These are phyloP conservation scores for Actinidia chinensis DNA, from an alignment of 179 eudicot species.

Conservation along the genomic window DNA sequence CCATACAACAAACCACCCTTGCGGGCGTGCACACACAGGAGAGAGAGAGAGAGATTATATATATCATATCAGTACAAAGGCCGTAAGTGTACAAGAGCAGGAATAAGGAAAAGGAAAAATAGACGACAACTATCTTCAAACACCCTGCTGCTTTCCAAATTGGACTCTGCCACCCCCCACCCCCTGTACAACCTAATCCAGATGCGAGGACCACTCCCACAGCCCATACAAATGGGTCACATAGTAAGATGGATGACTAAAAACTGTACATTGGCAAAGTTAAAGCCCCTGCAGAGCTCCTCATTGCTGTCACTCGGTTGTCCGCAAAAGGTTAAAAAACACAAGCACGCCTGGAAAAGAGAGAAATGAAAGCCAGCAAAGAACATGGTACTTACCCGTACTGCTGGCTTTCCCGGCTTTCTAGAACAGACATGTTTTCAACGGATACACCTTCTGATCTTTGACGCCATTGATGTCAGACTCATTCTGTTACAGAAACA, in stretches of 20 bases:
- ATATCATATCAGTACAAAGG: neutral
- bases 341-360: slow-evolving; percentile 30
- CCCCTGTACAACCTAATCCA: neutral
- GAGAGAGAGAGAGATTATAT: neutral
- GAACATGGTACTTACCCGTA: slow-evolving; percentile 40
- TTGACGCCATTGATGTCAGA: slow-evolving; percentile 34
- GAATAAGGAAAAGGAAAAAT: neutral
- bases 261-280: slow-evolving; percentile 12
- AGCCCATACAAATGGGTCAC: neutral
- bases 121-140: neutral
- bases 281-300: neutral
- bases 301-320: neutral
- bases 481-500: slow-evolving; percentile 45
- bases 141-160: neutral
- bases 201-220: neutral
- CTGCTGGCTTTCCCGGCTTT: slow-evolving; percentile 37
- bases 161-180: neutral
- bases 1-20: too few species aligned
- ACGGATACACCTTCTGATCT: neutral
- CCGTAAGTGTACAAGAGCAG: neutral
- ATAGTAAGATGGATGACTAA: neutral
- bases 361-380: slow-evolving; percentile 39
- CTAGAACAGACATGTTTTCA: neutral
- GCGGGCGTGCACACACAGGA: neutral
- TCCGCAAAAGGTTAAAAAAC: neutral